Percentiles rank a stretch among this genome's conserved stretches.
These are phyloP conservation scores for Fusarium drepaniforme DNA, from an alignment of 2,329 filamentous ascomycete genomes.

Conservation along the genomic window DNA sequence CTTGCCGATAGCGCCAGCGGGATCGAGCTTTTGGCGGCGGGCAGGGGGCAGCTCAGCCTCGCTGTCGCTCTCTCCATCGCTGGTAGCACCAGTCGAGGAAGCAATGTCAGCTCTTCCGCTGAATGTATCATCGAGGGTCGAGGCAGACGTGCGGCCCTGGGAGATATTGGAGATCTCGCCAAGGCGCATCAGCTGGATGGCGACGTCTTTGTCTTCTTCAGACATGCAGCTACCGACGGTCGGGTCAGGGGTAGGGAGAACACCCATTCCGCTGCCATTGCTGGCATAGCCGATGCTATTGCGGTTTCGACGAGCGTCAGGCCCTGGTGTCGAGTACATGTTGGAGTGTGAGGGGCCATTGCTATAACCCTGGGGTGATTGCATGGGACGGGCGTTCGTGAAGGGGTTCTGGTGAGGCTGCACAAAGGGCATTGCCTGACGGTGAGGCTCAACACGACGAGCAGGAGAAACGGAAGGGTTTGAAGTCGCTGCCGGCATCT, in stretches of 20 bases:
- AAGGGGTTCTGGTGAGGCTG: slow-evolving; percentile 84
- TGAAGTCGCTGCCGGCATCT: slow-evolving; percentile 95
- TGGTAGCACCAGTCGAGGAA: slow-evolving; percentile 88
- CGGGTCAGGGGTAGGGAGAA: slow-evolving; percentile 94
- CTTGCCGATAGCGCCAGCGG: slow-evolving; percentile 56
- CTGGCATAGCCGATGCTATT: slow-evolving; percentile 70
- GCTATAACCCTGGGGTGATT: slow-evolving; percentile 84
- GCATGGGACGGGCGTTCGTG: slow-evolving; percentile 79
- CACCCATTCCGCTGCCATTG: slow-evolving; percentile 58
- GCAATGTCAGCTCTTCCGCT: slow-evolving; percentile 89
- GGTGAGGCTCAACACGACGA: slow-evolving; percentile 79
- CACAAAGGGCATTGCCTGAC: slow-evolving; percentile 80
- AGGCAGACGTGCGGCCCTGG: slow-evolving; percentile 91
- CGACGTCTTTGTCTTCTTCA: slow-evolving; percentile 93
- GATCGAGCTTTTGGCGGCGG: slow-evolving; percentile 69
- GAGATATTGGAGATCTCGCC: slow-evolving; percentile 95
- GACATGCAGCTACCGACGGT: slow-evolving; percentile 97
- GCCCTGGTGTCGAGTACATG: slow-evolving; percentile 72
- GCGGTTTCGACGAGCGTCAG: slow-evolving; percentile 75
- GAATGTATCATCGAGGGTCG: slow-evolving; percentile 92
- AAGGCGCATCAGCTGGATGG: slow-evolving; percentile 94
- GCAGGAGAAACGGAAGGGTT: slow-evolving; percentile 96
- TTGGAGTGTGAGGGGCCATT: slow-evolving; percentile 61
- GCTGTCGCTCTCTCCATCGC: slow-evolving; percentile 78
- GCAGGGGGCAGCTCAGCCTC: slow-evolving; percentile 71